Percentiles rank a stretch among this genome's conserved stretches.
These are phyloP conservation scores for Bocquillonia castaneifolia DNA, from an alignment of 441 rosid species.

Conservation along the genomic window DNA sequence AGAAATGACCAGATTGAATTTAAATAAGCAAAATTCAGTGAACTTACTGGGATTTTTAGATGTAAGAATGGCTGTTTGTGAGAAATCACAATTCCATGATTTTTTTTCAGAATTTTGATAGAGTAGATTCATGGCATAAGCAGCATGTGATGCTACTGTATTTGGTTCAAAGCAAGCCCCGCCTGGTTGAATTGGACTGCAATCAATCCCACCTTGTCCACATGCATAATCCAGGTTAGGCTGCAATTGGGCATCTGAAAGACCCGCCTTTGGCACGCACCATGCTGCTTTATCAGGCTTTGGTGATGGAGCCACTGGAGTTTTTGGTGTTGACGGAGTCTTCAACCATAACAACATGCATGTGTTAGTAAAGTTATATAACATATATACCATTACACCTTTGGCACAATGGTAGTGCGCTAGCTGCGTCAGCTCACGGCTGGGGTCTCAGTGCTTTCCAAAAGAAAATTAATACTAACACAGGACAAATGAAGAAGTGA, in stretches of 20 bases:
- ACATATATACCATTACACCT: too few relatives aligned
- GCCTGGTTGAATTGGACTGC: slow-evolving; percentile 55
- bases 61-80: slow-evolving; percentile 49
- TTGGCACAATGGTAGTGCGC: too few relatives aligned
- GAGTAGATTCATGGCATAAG: slow-evolving; percentile 68
- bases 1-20: background rate
- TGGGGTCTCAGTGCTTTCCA: too few relatives aligned
- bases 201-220: slow-evolving; percentile 54
- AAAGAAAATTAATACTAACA: background rate
- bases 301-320: slow-evolving; percentile 32
- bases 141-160: slow-evolving; percentile 51
- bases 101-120: slow-evolving; percentile 42
- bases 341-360: background rate
- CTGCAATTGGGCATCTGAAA: slow-evolving; percentile 52
- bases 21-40: background rate
- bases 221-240: slow-evolving; percentile 62
- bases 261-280: slow-evolving; percentile 60
- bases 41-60: slow-evolving; percentile 60
- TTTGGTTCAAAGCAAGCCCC: slow-evolving; percentile 70
- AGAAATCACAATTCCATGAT: slow-evolving; percentile 58
- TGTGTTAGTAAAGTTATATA: too few relatives aligned
- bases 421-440: too few relatives aligned
- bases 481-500: background rate
- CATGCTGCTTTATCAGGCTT: slow-evolving; percentile 36
- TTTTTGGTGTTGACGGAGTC: slow-evolving; percentile 21